Evolutionary conservation across 2,329 filamentous ascomycete species (phyloP), one percentile per base, ranked within the genome.

Genomic region (Sarocladiaceae sp.): DNA sequence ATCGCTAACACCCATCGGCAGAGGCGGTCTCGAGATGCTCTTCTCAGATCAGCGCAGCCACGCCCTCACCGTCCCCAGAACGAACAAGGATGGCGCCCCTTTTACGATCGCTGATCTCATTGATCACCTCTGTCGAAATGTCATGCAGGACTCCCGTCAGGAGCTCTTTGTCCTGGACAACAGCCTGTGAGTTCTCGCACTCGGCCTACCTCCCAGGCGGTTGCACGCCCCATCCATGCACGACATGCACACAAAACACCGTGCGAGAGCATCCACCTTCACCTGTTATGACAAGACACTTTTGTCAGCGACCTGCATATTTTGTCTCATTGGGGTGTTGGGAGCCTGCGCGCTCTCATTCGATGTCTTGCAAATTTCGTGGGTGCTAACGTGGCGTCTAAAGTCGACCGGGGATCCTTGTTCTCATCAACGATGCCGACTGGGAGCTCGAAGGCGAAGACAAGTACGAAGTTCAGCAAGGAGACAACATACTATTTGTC

Each of bases 381-480:
- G 23, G 37, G 16, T 11, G 18, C 40, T 43, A 33, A 43, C 27
- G 27, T 32, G 26, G 40, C 19, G 43, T 56, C 52, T 43, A 48
- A 54, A 97, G 91, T 48, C 89, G 93, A 44, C 93, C 93, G 4
- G 93, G 93, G 3, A 95, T 98, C 62, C 78, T 98, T 33, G 91
- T 96, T 21, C 74, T 98, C 46, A 95, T 98, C 64, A 98, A 98
- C 61, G 93, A 98, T 56, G 88, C 89, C 20, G 93, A 98, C 63
- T 98, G 93, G 93, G 93, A 97, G 64, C 78, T 98, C 11, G 93
- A 97, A 66, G 93, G 90, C 15, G 91, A 97, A 66, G 89, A 93
- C 60, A 76, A 81, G 52, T 97, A 97, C 60, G 83, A 89, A 65
- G 68, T 98, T 47, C 82, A 91, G 65, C 66, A 72, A 49, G 78